These are phyloP conservation scores for Paracorniculantispora psalliotae DNA, from an alignment of 2,329 filamentous ascomycete genomes.

Conservation along the genomic window DNA sequence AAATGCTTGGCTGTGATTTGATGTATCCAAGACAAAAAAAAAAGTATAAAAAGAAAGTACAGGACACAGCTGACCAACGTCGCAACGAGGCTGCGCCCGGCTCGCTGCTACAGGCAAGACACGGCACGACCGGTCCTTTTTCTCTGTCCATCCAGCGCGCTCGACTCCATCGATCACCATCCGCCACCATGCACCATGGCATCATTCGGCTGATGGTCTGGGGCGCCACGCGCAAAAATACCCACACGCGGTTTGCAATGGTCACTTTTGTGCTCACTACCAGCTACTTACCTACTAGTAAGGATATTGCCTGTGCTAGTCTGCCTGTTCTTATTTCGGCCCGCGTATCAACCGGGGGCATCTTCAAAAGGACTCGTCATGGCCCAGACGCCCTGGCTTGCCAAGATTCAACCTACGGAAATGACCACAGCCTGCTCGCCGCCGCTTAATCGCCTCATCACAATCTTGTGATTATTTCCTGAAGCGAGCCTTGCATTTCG, in stretches of 20 bases:
- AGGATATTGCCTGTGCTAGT: too few species aligned
- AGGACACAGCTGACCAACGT: neutral
- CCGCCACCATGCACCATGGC: slow-evolving; percentile 7
- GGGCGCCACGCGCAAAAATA: neutral
- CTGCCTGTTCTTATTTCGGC: too few species aligned
- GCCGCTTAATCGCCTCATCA: too few species aligned
- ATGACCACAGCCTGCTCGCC: neutral
- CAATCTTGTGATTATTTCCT: too few species aligned
- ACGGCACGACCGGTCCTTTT: neutral
- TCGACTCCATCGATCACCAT: slow-evolving; percentile 2
- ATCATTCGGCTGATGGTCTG: slow-evolving; percentile 5
- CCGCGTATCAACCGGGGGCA: too few species aligned
- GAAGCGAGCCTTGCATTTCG: too few species aligned
- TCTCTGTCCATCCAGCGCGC: neutral
- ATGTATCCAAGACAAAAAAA: neutral
- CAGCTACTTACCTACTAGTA: too few species aligned
- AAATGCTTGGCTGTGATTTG: slow-evolving; percentile 1
- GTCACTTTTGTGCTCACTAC: too few species aligned
- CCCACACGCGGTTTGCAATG: neutral
- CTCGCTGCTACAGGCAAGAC: neutral
- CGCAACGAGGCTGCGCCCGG: neutral
- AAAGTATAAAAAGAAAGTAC: neutral
- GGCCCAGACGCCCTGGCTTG: too few species aligned
- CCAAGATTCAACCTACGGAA: too few species aligned
- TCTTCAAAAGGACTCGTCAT: too few species aligned